These are phyloP conservation scores for Tympanopsis confertula DNA, from an alignment of 2,329 filamentous ascomycete genomes.

Conservation along the genomic window DNA sequence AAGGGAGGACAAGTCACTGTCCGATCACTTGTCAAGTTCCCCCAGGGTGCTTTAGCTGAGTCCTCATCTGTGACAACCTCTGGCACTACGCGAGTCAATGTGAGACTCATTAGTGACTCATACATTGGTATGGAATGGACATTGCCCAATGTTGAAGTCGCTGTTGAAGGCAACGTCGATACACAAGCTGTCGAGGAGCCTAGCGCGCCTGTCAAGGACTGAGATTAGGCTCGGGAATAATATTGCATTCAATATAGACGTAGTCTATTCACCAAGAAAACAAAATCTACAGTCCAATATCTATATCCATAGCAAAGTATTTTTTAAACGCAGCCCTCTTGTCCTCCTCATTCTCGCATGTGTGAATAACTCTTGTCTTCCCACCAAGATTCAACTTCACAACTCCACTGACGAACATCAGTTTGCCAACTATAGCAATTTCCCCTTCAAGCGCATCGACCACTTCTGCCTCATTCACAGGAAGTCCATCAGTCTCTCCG, in stretches of 20 bases:
- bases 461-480: slow-evolving; percentile 18
- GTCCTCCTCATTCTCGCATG: slow-evolving; percentile 37
- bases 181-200: neutral
- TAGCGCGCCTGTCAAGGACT: neutral
- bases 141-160: neutral
- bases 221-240: too few relatives aligned
- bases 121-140: slow-evolving; percentile 61
- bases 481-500: slow-evolving; percentile 12
- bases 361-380: slow-evolving; percentile 31
- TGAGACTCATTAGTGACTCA: slow-evolving; percentile 73
- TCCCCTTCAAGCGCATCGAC: slow-evolving; percentile 26
- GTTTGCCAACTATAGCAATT: slow-evolving; percentile 35
- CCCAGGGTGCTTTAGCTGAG: slow-evolving; percentile 18
- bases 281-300: too few relatives aligned
- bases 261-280: too few relatives aligned
- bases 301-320: slow-evolving; percentile 43
- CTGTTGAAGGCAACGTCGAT: too few relatives aligned
- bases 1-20: slow-evolving; percentile 25
- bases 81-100: slow-evolving; percentile 52
- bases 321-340: slow-evolving; percentile 35
- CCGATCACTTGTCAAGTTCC: slow-evolving; percentile 48
- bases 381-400: slow-evolving; percentile 42
- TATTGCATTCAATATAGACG: too few relatives aligned
- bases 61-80: slow-evolving; percentile 9
- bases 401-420: slow-evolving; percentile 34